These are phyloP conservation scores for Pyropia yezoensis DNA, from an alignment of 23 red algal genomes.

Conservation along the genomic window DNA sequence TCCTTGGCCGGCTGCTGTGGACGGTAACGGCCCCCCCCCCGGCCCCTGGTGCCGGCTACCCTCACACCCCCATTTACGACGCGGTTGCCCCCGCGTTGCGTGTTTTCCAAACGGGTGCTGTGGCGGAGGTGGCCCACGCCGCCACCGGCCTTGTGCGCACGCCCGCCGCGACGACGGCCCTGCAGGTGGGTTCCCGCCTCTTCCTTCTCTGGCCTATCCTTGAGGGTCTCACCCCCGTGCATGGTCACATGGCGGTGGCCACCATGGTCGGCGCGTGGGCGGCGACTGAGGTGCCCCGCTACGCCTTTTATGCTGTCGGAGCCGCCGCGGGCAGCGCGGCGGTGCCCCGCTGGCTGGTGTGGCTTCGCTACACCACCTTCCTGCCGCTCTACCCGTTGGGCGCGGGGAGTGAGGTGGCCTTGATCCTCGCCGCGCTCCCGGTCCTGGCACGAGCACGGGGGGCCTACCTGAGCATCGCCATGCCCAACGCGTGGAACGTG, in stretches of 20 bases:
- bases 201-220: constrained; percentile 68
- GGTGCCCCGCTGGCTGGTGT: constrained; percentile 36
- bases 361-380: constrained; percentile 77
- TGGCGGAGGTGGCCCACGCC: constrained; percentile 74
- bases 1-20: not conserved
- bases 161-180: constrained; percentile 38
- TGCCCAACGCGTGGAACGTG: constrained; percentile 85
- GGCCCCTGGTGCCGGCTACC: constrained; percentile 1
- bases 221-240: constrained; percentile 21
- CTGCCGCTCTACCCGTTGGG: constrained; percentile 92
- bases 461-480: constrained; percentile 21
- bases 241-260: constrained; percentile 13
- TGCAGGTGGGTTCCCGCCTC: constrained; percentile 85
- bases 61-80: constrained; percentile 6
- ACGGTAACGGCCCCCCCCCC: not conserved
- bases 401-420: constrained; percentile 60
- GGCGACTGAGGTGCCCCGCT: constrained; percentile 79
- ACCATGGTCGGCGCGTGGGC: constrained; percentile 81
- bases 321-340: constrained; percentile 3
- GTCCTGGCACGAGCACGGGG: too few relatives aligned
- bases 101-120: constrained; percentile 61
- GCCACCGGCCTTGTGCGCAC: constrained; percentile 54
- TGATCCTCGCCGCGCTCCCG: constrained; percentile 52
- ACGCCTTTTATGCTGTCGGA: constrained; percentile 61
- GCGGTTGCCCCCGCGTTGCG: constrained; percentile 26